These are phyloP conservation scores for Phytophthora fragariaefolia DNA, from an alignment of 352 stramenopile genomes.

Conservation along the genomic window DNA sequence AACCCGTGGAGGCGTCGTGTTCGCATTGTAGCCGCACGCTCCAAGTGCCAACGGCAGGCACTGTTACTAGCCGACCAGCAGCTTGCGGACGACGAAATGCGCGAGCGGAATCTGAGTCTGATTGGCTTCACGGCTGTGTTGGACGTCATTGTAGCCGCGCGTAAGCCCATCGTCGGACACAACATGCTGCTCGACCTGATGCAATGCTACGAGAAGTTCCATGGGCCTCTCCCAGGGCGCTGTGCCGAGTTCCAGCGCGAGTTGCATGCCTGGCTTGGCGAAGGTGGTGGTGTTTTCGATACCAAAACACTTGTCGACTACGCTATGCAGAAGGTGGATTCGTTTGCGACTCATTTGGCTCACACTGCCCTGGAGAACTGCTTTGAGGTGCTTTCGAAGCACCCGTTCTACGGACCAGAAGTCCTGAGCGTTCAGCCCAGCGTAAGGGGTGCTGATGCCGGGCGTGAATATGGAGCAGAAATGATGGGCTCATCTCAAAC, in stretches of 20 bases:
- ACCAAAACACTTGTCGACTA: conserved; percentile 75
- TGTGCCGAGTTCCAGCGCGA: conserved; percentile 70
- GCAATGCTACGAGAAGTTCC: conserved; percentile 84
- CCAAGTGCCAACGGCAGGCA: conserved; percentile 31
- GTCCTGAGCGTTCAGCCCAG: conserved; percentile 39
- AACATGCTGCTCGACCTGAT: conserved; percentile 86
- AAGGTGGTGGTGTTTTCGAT: conserved; percentile 59
- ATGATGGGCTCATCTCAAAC: conserved; percentile 20
- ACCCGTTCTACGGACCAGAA: conserved; percentile 71
- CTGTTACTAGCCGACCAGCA: conserved; percentile 42
- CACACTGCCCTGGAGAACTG: conserved; percentile 75
- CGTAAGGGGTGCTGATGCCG: conserved; percentile 4
- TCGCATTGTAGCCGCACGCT: conserved; percentile 48
- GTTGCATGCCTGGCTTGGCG: conserved; percentile 57
- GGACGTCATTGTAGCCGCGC: conserved; percentile 49
- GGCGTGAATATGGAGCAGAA: conserved; percentile 14
- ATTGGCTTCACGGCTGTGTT: conserved; percentile 76
- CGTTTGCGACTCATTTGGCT: conserved; percentile 59
- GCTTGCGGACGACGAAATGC: conserved; percentile 38
- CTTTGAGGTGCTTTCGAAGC: conserved; percentile 59
- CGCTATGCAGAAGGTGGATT: conserved; percentile 70
- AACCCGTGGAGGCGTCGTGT: conserved; percentile 72
- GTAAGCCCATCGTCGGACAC: conserved; percentile 73
- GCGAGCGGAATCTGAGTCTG: conserved; percentile 59
- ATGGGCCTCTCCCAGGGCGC: conserved; percentile 54